Conservation (phyloP, 2,329 filamentous ascomycete genomes). For the Fusarium secorum region DNA sequence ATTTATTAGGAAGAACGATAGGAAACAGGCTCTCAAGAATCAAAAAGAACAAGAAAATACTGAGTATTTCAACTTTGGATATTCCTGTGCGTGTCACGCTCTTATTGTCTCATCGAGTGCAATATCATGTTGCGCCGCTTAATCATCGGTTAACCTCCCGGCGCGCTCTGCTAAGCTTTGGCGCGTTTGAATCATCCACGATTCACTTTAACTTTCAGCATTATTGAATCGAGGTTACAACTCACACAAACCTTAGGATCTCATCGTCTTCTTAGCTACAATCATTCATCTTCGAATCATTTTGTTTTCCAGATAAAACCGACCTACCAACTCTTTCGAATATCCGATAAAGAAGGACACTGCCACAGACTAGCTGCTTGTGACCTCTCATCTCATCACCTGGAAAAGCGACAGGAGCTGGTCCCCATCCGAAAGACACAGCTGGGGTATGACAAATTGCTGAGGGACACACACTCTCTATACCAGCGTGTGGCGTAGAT, state of each 20-base stretch:
- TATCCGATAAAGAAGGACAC: background rate
- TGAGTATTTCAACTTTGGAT: background rate
- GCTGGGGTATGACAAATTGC: constrained; percentile 10
- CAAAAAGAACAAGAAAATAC: too few relatives aligned
- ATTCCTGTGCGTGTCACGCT: too few relatives aligned
- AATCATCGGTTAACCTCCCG: constrained; percentile 36
- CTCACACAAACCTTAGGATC: constrained; percentile 1
- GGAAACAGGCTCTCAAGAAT: fast-evolving
- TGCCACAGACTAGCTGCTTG: background rate
- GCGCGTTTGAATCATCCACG: constrained; percentile 26
- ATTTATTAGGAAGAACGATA: too few relatives aligned
- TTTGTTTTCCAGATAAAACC: too few relatives aligned
- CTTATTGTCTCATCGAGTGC: background rate
- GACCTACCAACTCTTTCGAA: background rate
- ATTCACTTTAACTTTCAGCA: constrained; percentile 11
- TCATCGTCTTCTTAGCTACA: background rate
- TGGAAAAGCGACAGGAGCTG: background rate
- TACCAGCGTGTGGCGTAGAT: background rate
- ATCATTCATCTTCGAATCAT: background rate
- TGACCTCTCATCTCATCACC: background rate
- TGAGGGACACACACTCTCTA: background rate
- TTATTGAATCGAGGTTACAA: constrained; percentile 17
- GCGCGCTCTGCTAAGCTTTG: background rate
- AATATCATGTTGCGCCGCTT: constrained; percentile 15
- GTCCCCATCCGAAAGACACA: background rate